Percentiles rank a stretch among this genome's conserved stretches.
Conservation (phyloP, 148 eudicot species). For the Persicaria tinctoria region DNA sequence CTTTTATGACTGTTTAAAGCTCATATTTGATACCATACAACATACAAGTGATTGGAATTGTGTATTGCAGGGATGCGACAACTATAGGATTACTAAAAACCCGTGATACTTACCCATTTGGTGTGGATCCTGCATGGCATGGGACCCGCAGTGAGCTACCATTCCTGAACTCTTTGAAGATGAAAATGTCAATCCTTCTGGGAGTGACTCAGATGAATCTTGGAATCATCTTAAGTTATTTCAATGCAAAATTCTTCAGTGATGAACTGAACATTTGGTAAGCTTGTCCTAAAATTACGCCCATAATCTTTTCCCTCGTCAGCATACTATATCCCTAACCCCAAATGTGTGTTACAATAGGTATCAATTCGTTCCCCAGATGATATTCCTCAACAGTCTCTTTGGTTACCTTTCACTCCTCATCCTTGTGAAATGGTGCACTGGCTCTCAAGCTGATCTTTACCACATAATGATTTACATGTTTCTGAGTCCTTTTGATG, state of each 20-base stretch:
- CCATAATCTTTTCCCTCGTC: neutral
- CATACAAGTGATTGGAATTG: neutral
- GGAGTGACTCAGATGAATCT: constrained; percentile 89
- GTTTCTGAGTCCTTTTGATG: constrained; percentile 86
- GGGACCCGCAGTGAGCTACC: constrained; percentile 88
- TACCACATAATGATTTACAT: constrained; percentile 88
- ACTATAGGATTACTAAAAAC: constrained; percentile 61
- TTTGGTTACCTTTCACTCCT: constrained; percentile 87
- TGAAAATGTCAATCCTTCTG: constrained; percentile 89
- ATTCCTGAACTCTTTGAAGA: constrained; percentile 80
- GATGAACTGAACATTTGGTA: constrained; percentile 70
- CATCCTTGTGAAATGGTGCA: constrained; percentile 83
- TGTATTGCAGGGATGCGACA: constrained; percentile 57
- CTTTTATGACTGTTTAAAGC: neutral
- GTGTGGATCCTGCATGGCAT: constrained; percentile 92
- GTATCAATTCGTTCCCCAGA: constrained; percentile 83
- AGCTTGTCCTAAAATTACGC: constrained; percentile 11
- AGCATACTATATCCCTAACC: neutral
- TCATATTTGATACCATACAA: neutral
- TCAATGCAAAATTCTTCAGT: constrained; percentile 60
- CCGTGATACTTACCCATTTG: constrained; percentile 77
- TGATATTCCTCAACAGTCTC: constrained; percentile 78
- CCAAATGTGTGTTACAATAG: constrained; percentile 26
- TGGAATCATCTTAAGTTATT: constrained; percentile 71
- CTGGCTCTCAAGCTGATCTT: constrained; percentile 82